Base-by-base conservation (phyloP, 176 grass and related monocot genomes). In the Triticum timopheevii region DNA sequence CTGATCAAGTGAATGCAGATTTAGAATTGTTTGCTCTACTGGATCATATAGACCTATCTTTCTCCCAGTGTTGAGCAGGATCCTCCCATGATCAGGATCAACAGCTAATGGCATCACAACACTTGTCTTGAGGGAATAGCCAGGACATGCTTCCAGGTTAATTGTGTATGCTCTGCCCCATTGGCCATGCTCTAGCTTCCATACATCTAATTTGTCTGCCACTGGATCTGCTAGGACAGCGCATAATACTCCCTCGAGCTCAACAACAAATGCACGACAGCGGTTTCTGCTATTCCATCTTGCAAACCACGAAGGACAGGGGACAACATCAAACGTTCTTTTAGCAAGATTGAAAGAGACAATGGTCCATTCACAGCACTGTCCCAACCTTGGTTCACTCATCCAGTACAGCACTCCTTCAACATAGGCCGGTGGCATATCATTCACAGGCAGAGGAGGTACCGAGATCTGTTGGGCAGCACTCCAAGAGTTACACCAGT, bases 361-460 rank as follows among this genome's bases (percentile, higher is more conserved):
- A 73, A 73, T 73, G 39, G 70, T 1, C 70, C 39, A 40, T 23
- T 73, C 39, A 73, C 24, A 73, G 0, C 5, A 45, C 39, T 45
- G n/a, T 45, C 70, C 70, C 70, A 73, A 73, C 39, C 70, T 45
- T 73, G 70, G 70, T 40, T 73, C 70, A 24, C 39, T 73, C 70
- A 73, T 73, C 70, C 82, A 84, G 56, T 84, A 84, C 13, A 84
- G 0, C 38, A 76, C 39, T 25, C 82, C 69, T 4, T 11, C 36
- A 72, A 84, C 36, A 33, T 84, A 49, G 12, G 38, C 70, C 7
- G 70, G 82, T 33, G 69, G 82, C 82, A 84, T 75, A 40, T 64
- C 71, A 40, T 84, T 84, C 70, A 84, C 38, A 8, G 82, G 82
- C 10, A 75, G 82, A 25, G 82, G 82, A 10, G 24, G 70, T 24